These are phyloP conservation scores for Allium sativum DNA, from an alignment of 106 monocot species.

Conservation along the genomic window DNA sequence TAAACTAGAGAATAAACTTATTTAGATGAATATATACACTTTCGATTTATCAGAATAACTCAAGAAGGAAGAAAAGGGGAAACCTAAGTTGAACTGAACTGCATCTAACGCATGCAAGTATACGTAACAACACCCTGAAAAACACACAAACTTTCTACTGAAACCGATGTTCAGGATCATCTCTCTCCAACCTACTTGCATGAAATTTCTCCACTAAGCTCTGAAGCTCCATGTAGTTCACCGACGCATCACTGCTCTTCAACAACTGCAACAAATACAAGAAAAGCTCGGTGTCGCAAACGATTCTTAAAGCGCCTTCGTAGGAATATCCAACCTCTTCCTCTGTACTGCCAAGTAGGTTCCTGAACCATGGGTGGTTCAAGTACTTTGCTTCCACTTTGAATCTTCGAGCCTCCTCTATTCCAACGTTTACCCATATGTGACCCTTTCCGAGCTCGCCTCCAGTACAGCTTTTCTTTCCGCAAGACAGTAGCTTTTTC, in stretches of 20 bases:
- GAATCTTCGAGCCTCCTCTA: slow-evolving; percentile 9
- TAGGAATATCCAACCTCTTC: slow-evolving; percentile 23
- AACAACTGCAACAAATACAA: slow-evolving; percentile 10
- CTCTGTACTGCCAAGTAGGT: slow-evolving; percentile 15
- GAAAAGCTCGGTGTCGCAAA: slow-evolving; percentile 19
- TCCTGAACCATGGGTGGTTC: slow-evolving; percentile 19
- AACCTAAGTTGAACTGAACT: too few relatives aligned
- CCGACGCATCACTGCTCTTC: slow-evolving; percentile 10
- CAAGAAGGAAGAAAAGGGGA: too few relatives aligned
- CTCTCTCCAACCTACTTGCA: not conserved
- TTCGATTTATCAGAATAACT: too few relatives aligned
- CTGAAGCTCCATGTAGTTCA: slow-evolving; percentile 16
- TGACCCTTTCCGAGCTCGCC: slow-evolving; percentile 12
- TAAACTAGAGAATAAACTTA: too few relatives aligned
- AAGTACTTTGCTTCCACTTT: slow-evolving; percentile 19
- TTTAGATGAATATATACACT: too few relatives aligned
- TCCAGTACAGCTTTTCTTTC: slow-evolving; percentile 2
- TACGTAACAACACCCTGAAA: too few relatives aligned
- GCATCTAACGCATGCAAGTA: too few relatives aligned
- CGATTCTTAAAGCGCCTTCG: slow-evolving; percentile 17
- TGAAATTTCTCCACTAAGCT: slow-evolving; percentile 8
- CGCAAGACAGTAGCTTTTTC: slow-evolving; percentile 23
- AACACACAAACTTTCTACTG: too few relatives aligned
- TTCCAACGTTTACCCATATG: slow-evolving; percentile 24
- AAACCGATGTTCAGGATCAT: not conserved